phyloP scores from a whole-genome alignment of 139 green algal genomes.

The Chlorella sp. region DNA sequence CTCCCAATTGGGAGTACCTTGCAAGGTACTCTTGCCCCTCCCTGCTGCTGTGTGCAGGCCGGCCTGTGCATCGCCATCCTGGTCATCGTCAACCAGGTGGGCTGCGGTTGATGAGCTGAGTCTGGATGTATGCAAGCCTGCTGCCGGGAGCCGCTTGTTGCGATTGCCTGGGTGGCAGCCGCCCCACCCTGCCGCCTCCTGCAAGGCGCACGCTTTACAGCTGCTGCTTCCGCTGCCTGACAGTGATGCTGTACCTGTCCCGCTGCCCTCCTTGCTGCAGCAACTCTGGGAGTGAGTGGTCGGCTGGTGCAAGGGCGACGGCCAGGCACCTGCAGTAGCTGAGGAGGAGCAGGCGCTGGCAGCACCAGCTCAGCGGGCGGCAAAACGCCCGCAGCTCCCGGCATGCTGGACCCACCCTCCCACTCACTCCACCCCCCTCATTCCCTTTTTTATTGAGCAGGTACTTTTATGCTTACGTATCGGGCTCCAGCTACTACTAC shows the following conservation, averaged over 20 bases:
- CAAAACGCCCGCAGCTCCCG: not conserved
- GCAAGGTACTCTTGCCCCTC: not conserved
- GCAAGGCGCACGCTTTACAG: not conserved
- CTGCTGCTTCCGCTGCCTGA: not conserved
- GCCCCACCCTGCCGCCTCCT: too few relatives aligned
- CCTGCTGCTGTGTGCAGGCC: not conserved
- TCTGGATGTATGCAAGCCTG: not conserved
- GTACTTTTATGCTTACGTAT: not conserved
- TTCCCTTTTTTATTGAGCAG: not conserved
- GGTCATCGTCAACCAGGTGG: constrained; percentile 19
- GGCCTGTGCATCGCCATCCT: constrained; percentile 11
- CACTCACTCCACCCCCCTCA: not conserved
- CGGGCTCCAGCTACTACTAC: not conserved
- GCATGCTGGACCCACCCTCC: not conserved
- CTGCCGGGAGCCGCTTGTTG: not conserved
- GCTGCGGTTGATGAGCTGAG: not conserved
- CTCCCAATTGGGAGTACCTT: not conserved
- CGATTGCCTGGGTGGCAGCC: too few relatives aligned
- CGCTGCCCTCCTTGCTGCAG: too few relatives aligned
- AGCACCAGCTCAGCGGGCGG: not conserved
- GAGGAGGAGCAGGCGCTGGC: not conserved
- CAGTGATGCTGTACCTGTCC: too few relatives aligned
- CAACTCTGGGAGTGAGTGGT: too few relatives aligned
- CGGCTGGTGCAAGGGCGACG: too few relatives aligned
- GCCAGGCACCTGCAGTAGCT: too few relatives aligned